These are phyloP conservation scores for Domatiomyces catenatus DNA, from an alignment of 2,329 filamentous ascomycete species.

Conservation along the genomic window DNA sequence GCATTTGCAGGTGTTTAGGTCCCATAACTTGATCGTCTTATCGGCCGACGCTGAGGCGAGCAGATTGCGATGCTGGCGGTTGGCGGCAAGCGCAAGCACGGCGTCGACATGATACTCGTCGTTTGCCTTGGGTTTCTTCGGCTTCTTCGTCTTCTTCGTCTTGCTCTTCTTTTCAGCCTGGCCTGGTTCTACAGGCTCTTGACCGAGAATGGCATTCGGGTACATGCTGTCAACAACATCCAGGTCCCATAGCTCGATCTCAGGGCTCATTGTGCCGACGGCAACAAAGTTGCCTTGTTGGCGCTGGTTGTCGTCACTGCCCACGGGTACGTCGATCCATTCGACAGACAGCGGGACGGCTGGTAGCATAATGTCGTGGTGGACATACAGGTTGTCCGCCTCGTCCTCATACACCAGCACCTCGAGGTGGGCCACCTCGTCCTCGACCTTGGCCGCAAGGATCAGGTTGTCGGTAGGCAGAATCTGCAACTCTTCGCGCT, in stretches of 20 bases:
- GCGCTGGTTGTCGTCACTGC: slow-evolving; percentile 50
- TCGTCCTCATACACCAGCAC: slow-evolving; percentile 95
- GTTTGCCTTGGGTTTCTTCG: slow-evolving; percentile 77
- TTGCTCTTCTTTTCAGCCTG: slow-evolving; percentile 19
- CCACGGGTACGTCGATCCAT: slow-evolving; percentile 87
- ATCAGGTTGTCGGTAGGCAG: slow-evolving; percentile 85
- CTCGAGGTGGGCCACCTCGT: slow-evolving; percentile 90
- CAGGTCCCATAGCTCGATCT: slow-evolving; percentile 97
- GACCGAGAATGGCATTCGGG: slow-evolving; percentile 85
- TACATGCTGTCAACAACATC: slow-evolving; percentile 97
- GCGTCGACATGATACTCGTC: slow-evolving; percentile 89
- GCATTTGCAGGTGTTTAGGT: slow-evolving; percentile 78
- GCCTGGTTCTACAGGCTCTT: slow-evolving; percentile 41
- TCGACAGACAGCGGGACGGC: slow-evolving; percentile 90
- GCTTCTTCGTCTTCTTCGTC: slow-evolving; percentile 72
- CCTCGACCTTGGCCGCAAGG: slow-evolving; percentile 83
- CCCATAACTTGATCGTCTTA: slow-evolving; percentile 96
- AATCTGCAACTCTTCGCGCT: slow-evolving; percentile 86
- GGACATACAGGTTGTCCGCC: slow-evolving; percentile 92
- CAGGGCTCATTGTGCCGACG: slow-evolving; percentile 91
- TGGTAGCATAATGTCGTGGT: slow-evolving; percentile 98
- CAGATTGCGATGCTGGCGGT: slow-evolving; percentile 84
- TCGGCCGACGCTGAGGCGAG: slow-evolving; percentile 91
- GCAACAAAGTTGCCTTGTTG: slow-evolving; percentile 79
- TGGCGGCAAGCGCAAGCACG: slow-evolving; percentile 77